Conservation (phyloP, 768 basidiomycete genomes). For the Auriscalpium vulgare region DNA sequence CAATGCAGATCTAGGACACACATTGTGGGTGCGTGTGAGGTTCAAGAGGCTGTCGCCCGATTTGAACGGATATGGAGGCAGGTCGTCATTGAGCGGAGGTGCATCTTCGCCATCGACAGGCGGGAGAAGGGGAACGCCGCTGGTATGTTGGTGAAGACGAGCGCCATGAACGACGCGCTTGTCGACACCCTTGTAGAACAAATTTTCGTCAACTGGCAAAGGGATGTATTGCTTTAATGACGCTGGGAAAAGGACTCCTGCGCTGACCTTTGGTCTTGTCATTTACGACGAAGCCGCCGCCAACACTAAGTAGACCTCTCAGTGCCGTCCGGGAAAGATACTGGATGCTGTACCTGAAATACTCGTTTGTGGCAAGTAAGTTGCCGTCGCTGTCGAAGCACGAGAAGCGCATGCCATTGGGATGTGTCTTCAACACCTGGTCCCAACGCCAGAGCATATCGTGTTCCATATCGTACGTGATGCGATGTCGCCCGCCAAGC, state of each 20-base stretch:
- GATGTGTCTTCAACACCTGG: conserved; percentile 80
- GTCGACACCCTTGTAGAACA: conserved; percentile 90
- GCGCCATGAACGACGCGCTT: conserved; percentile 75
- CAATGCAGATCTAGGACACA: conserved; percentile 27
- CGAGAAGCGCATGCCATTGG: conserved; percentile 91
- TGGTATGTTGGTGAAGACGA: conserved; percentile 55
- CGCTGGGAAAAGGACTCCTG: too few species aligned
- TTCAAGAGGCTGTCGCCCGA: conserved; percentile 70
- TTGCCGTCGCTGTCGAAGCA: conserved; percentile 77
- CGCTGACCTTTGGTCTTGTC: conserved; percentile 77
- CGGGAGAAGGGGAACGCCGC: conserved; percentile 30
- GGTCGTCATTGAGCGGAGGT: conserved; percentile 27
- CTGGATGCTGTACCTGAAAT: conserved; percentile 51
- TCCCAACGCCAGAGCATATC: conserved; percentile 95
- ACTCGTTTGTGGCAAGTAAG: conserved; percentile 89
- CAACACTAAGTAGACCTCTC: conserved; percentile 43
- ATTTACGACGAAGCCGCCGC: conserved; percentile 93
- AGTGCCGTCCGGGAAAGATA: too few species aligned
- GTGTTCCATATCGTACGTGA: conserved; percentile 78
- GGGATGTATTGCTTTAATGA: too few species aligned
- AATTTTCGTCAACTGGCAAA: conserved; percentile 78
- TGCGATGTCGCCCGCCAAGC: conserved; percentile 66
- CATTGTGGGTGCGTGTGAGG: conserved; percentile 74
- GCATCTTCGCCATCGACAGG: conserved; percentile 19
- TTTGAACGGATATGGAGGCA: conserved; percentile 79